Evolutionary conservation across 2,329 filamentous ascomycete species (phyloP).

Genomic region (Curvularia sp.): DNA sequence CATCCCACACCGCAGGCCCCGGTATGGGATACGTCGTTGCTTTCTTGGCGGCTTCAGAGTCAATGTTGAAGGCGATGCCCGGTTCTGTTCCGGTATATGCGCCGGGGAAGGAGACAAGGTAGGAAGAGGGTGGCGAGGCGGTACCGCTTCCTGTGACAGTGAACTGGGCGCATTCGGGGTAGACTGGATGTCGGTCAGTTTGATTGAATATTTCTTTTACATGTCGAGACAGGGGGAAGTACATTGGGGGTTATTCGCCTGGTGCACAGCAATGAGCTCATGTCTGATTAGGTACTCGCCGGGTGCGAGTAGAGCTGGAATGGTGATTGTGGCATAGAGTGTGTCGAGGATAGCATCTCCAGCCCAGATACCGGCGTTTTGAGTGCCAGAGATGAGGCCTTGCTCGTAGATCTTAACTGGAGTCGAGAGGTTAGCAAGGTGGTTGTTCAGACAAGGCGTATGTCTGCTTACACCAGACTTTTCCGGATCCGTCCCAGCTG

Average conservation of each 20-base stretch:
- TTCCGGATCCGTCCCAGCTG: constrained; percentile 58
- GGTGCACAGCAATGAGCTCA: constrained; percentile 64
- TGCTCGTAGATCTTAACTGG: constrained; percentile 63
- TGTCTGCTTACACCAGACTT: constrained; percentile 53
- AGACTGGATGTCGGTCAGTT: constrained; percentile 52
- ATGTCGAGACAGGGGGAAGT: neutral
- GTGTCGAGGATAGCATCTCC: constrained; percentile 56
- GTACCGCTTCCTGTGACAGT: constrained; percentile 59
- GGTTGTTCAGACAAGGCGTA: too few relatives aligned
- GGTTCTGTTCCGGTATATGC: constrained; percentile 53
- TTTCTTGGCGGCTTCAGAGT: constrained; percentile 33
- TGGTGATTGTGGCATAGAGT: constrained; percentile 59
- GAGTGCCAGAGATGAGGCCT: constrained; percentile 56
- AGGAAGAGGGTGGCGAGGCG: constrained; percentile 50
- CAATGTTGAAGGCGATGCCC: constrained; percentile 51
- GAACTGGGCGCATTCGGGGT: constrained; percentile 64
- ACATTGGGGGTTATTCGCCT: constrained; percentile 59
- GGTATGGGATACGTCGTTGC: constrained; percentile 39
- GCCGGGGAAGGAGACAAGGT: constrained; percentile 55
- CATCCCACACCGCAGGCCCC: constrained; percentile 37
- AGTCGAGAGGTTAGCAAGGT: constrained; percentile 25
- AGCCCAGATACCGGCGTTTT: constrained; percentile 58
- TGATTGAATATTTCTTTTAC: neutral
- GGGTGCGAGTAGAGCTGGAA: constrained; percentile 56
- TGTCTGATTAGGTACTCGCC: constrained; percentile 65